A percentile compares a stretch with the other conserved stretches of the same genome.
Evolutionary conservation across 2,329 filamentous ascomycete species (phyloP).

Genomic region (Fusarium multiceps): DNA sequence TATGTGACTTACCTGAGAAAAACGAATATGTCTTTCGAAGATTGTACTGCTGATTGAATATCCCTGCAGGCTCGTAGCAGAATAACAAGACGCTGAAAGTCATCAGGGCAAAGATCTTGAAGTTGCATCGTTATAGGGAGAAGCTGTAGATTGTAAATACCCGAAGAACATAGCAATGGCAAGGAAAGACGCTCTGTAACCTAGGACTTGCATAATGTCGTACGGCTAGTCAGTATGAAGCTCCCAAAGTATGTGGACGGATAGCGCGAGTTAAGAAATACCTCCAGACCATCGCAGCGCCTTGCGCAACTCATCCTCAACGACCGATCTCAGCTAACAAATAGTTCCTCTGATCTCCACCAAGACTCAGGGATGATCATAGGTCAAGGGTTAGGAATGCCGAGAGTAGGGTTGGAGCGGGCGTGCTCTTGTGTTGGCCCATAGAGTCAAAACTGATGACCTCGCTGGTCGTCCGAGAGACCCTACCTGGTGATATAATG

Average conservation of each 20-base stretch:
- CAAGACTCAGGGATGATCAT: too few species aligned
- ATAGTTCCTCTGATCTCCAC: neutral
- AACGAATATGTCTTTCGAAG: neutral
- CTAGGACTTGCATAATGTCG: neutral
- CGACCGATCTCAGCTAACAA: too few species aligned
- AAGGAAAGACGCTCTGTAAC: neutral
- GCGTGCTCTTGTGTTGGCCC: neutral
- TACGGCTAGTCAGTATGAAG: neutral
- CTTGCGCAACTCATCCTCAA: neutral
- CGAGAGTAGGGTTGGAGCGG: neutral
- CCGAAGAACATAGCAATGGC: neutral
- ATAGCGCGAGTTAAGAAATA: neutral
- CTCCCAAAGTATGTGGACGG: fast-evolving
- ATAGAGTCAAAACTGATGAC: neutral
- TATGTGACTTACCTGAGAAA: neutral
- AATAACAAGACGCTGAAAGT: neutral
- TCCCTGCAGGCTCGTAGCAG: neutral
- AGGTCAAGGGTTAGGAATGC: neutral
- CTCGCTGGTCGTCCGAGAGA: neutral
- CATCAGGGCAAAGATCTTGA: neutral
- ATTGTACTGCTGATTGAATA: neutral
- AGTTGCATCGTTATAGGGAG: neutral
- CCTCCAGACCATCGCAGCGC: neutral
- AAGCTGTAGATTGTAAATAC: neutral
- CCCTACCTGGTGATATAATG: neutral